Conservation (phyloP, 768 basidiomycete species). For the Suillus discolor region DNA sequence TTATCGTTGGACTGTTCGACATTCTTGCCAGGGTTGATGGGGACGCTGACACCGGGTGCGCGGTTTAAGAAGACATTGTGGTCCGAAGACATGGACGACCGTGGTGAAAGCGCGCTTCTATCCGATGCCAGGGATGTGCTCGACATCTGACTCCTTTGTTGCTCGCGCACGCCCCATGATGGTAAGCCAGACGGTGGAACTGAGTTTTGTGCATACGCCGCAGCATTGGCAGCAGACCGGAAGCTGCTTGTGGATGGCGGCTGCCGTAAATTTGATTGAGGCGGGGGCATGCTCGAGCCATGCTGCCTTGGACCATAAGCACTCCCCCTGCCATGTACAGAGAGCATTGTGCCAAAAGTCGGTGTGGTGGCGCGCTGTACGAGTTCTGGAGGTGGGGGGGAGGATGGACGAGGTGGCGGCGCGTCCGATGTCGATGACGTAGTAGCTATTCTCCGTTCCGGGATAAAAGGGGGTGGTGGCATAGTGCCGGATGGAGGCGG, state of each 20-base stretch:
- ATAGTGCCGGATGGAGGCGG: slow-evolving; percentile 74
- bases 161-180: slow-evolving; percentile 54
- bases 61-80: slow-evolving; percentile 53
- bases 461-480: slow-evolving; percentile 78
- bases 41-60: slow-evolving; percentile 36
- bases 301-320: slow-evolving; percentile 56
- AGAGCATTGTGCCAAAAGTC: slow-evolving; percentile 66
- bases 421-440: slow-evolving; percentile 51
- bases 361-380: slow-evolving; percentile 91
- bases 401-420: slow-evolving; percentile 86
- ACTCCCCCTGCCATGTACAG: slow-evolving; percentile 52
- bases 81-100: slow-evolving; percentile 84
- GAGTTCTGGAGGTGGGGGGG: slow-evolving; percentile 91
- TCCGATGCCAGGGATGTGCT: slow-evolving; percentile 73
- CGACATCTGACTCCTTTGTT: slow-evolving; percentile 61
- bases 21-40: slow-evolving; percentile 47
- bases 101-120: slow-evolving; percentile 66
- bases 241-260: slow-evolving; percentile 83
- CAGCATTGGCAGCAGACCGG: slow-evolving; percentile 69
- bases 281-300: slow-evolving; percentile 78
- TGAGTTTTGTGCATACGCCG: slow-evolving; percentile 50
- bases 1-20: slow-evolving; percentile 24
- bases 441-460: slow-evolving; percentile 59
- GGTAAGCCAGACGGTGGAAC: slow-evolving; percentile 44
- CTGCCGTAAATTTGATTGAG: slow-evolving; percentile 64